These are phyloP conservation scores for Fusarium sp. DNA, from an alignment of 2,329 filamentous ascomycete genomes.

Conservation along the genomic window DNA sequence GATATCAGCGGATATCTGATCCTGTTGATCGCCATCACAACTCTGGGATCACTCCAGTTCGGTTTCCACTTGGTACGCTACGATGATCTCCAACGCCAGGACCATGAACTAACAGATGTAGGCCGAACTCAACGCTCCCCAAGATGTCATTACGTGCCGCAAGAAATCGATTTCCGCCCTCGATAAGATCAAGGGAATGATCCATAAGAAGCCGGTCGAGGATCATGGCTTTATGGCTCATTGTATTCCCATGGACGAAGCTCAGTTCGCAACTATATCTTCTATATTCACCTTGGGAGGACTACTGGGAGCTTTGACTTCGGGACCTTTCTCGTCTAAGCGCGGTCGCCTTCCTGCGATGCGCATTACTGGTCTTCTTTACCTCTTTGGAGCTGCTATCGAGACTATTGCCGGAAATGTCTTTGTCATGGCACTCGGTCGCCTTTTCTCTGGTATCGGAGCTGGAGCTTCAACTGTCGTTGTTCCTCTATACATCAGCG, in stretches of 20 bases:
- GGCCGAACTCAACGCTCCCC: slow-evolving; percentile 95
- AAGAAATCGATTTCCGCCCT: slow-evolving; percentile 58
- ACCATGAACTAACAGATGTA: slow-evolving; percentile 28
- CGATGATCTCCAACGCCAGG: neutral
- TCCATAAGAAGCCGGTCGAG: slow-evolving; percentile 41
- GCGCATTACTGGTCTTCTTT: slow-evolving; percentile 80
- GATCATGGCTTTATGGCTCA: slow-evolving; percentile 64
- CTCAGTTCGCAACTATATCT: slow-evolving; percentile 85
- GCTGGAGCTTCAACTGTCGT: slow-evolving; percentile 92
- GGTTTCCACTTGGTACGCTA: slow-evolving; percentile 86
- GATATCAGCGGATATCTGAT: slow-evolving; percentile 80
- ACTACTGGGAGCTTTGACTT: slow-evolving; percentile 81
- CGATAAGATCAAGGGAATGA: slow-evolving; percentile 44
- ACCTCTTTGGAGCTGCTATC: slow-evolving; percentile 77
- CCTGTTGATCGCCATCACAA: slow-evolving; percentile 79
- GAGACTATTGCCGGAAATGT: slow-evolving; percentile 79
- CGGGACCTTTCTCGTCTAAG: slow-evolving; percentile 81
- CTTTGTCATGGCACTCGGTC: slow-evolving; percentile 74
- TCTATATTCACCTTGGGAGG: slow-evolving; percentile 94
- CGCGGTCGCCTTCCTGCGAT: slow-evolving; percentile 82
- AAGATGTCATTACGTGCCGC: slow-evolving; percentile 91
- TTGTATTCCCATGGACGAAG: slow-evolving; percentile 89
- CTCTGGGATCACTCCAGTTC: slow-evolving; percentile 90
- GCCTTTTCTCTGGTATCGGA: slow-evolving; percentile 83
- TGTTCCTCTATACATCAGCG: slow-evolving; percentile 93